Percentiles rank a stretch among this genome's conserved stretches.
These are phyloP conservation scores for Arxiozyma slooffiae DNA, from an alignment of 1,139 yeast genomes.

Conservation along the genomic window DNA sequence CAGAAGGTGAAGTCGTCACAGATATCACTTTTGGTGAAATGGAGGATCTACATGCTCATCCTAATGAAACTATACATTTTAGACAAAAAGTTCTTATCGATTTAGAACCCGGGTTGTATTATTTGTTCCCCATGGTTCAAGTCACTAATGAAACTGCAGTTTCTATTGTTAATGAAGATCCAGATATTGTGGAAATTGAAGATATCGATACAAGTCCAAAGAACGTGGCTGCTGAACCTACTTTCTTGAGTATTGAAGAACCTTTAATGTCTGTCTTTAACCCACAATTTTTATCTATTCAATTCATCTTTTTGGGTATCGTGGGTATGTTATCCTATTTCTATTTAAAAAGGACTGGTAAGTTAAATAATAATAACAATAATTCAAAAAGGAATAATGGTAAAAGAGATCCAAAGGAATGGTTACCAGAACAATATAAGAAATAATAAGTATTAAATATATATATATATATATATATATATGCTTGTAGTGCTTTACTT, in stretches of 20 bases:
- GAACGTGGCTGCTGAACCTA: conserved; percentile 50
- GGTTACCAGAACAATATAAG: conserved; percentile 49
- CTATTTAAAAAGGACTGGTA: conserved; percentile 29
- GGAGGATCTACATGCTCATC: conserved; percentile 48
- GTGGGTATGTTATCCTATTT: conserved; percentile 44
- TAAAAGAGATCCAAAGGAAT: conserved; percentile 38
- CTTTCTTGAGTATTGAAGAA: conserved; percentile 52
- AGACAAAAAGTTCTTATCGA: conserved; percentile 48
- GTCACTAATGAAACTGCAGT: conserved; percentile 3
- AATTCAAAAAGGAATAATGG: conserved; percentile 19
- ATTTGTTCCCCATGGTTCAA: conserved; percentile 45
- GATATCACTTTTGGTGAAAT: conserved; percentile 58
- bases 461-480: background rate
- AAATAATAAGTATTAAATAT: conserved; percentile 12
- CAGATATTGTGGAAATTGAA: conserved; percentile 37
- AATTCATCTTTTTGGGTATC: conserved; percentile 43
- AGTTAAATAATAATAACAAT: background rate
- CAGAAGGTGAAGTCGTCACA: conserved; percentile 41
- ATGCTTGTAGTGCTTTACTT: background rate
- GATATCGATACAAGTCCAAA: conserved; percentile 21
- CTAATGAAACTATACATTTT: conserved; percentile 43
- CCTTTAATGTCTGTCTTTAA: conserved; percentile 59
- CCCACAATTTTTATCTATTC: conserved; percentile 61
- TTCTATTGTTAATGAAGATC: background rate
- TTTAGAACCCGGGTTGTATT: conserved; percentile 49